Evolutionary conservation across 192 early-diverging fungal genomes (phyloP).

Genomic region (Umbelopsis sp.): DNA sequence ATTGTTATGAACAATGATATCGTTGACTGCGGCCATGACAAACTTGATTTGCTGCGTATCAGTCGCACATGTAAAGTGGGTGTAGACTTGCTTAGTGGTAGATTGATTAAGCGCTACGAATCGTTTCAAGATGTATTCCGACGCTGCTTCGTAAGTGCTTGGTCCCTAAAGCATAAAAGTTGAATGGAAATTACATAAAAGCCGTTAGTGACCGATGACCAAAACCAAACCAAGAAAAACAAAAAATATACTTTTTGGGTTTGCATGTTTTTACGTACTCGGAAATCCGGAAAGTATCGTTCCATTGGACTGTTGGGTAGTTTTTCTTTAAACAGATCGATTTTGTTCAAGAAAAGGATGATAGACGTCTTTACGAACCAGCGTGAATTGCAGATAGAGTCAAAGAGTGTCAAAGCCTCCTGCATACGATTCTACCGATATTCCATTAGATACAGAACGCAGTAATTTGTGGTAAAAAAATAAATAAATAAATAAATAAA

Average conservation of each 20-base stretch:
- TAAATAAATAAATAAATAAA: too few relatives aligned
- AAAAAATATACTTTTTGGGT: too few relatives aligned
- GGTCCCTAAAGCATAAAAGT: neutral
- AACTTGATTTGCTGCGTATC: slow-evolving; percentile 86
- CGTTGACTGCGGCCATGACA: slow-evolving; percentile 86
- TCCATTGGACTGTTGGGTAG: slow-evolving; percentile 77
- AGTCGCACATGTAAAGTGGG: slow-evolving; percentile 84
- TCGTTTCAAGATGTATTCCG: slow-evolving; percentile 78
- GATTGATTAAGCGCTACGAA: slow-evolving; percentile 78
- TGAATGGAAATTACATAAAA: neutral
- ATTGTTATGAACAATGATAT: slow-evolving; percentile 85
- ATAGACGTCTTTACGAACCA: slow-evolving; percentile 97
- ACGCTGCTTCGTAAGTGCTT: slow-evolving; percentile 71
- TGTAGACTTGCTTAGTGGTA: slow-evolving; percentile 79
- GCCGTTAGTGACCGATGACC: too few relatives aligned
- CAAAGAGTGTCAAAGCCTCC: slow-evolving; percentile 93
- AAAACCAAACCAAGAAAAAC: too few relatives aligned
- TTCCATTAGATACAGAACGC: too few relatives aligned
- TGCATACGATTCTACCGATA: slow-evolving; percentile 81
- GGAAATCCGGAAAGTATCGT: slow-evolving; percentile 89
- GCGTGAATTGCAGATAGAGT: slow-evolving; percentile 94
- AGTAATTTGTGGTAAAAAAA: too few relatives aligned
- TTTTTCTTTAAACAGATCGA: slow-evolving; percentile 94
- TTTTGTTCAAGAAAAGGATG: slow-evolving; percentile 97
- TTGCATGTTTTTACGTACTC: neutral